A percentile compares a stretch with the other conserved stretches of the same genome.
phyloP scores from a whole-genome alignment of 306 rosid species.

The Crotalaria pallida region DNA sequence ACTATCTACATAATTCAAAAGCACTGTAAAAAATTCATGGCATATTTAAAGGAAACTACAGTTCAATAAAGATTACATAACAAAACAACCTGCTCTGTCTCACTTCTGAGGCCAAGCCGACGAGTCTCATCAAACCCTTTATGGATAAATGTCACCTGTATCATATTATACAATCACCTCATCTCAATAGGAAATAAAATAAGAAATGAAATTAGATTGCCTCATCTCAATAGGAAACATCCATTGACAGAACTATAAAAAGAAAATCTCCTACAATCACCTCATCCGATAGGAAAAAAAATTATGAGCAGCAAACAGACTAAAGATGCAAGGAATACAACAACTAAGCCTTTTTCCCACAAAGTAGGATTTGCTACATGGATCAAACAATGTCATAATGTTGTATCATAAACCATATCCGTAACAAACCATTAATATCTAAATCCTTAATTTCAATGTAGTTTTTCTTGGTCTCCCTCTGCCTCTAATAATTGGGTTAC shows the following conservation, averaged over 20 bases:
- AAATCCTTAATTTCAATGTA: too few species aligned
- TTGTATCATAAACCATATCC: too few species aligned
- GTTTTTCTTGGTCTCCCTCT: too few species aligned
- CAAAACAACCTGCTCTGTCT: conserved; percentile 84
- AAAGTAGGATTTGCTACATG: too few species aligned
- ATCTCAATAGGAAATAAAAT: not conserved
- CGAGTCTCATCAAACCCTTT: conserved; percentile 99
- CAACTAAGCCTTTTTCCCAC: too few species aligned
- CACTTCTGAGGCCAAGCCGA: conserved; percentile 80
- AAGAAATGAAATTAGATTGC: conserved; percentile 9
- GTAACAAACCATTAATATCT: too few species aligned
- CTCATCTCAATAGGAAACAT: not conserved
- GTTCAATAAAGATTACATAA: not conserved
- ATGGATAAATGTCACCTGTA: conserved; percentile 84
- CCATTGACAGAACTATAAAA: not conserved
- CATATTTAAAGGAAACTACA: conserved; percentile 9
- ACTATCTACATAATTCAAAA: conserved; percentile 61
- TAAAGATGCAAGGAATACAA: not conserved
- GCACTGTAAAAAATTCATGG: conserved; percentile 15
- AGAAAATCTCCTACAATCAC: not conserved
- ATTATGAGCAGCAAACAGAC: not conserved
- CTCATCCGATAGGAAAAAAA: not conserved
- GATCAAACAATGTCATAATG: too few species aligned
- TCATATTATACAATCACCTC: conserved; percentile 15
- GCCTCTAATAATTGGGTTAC: too few species aligned